Evolutionary conservation across 139 green algal genomes (phyloP), one percentile per base, ranked within the genome.

Genomic region (Chlamydomonas applanata): DNA sequence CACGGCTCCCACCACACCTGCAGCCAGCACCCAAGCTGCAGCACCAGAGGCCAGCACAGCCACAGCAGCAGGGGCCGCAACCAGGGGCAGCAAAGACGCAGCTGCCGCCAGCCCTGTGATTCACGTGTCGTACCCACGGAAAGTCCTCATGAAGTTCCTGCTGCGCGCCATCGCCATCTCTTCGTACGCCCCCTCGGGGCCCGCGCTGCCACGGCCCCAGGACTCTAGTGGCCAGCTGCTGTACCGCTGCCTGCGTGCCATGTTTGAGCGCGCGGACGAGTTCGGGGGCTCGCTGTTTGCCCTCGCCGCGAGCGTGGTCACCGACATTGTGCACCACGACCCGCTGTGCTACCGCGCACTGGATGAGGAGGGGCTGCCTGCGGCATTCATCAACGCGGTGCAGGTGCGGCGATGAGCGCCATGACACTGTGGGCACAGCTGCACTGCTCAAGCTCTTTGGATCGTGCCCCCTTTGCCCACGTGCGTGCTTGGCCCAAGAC

Each of bases 251-350:
- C 77, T 92, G 52, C 53, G 59, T 19, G 70, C 75, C 11, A 89
- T 98, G 54, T 95, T 97, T 72, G 49, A 78, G 20, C 78, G 88
- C 22, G 79, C 75, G 0, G 82, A 77, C n/a, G 82, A 89, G 29
- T 98, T 97, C 81, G 95, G 94, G 11, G 91, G 91, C 69, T 86
- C 83, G 34, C 83, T 98, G 45, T 98, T 97, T 79, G 83, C 92
- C 3, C 89, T 98, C 53, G 93, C 93, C 2, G 87, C 93, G 22
- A 87, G 82, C 5, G 85, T 98, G n/a, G 85, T 97, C 59, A 89
- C 86, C 0, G 93, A 98, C 76, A 80, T 95, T 13, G 90, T 98
- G 33, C 91, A 99, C 82, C 87, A 97, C 46, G 95, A 99, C 78
- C 95, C 95, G 13, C 90, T 93, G 69, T 86, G 85, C 69, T 98